Conservation (phyloP, 2,329 filamentous ascomycete species). For the Colletotrichum cordylinicola region DNA sequence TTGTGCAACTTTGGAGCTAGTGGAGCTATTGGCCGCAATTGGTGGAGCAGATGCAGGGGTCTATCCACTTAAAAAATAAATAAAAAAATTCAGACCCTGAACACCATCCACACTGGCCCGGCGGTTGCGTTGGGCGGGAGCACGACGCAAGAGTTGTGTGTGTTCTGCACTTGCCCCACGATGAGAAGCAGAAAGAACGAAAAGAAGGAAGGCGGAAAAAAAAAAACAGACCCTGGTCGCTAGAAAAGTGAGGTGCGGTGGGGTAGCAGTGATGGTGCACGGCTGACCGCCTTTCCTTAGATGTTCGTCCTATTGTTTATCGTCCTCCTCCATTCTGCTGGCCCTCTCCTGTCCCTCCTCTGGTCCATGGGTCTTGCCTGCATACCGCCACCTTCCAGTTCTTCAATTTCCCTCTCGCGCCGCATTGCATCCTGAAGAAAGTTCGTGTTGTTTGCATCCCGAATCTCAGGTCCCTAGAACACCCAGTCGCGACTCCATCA, state of each 20-base stretch:
- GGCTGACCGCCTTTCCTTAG: constrained; percentile 12
- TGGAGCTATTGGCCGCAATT: neutral
- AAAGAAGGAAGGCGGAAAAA: neutral
- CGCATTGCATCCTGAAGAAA: neutral
- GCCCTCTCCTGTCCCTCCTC: neutral
- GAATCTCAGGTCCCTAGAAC: neutral
- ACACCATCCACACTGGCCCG: neutral
- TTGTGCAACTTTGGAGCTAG: neutral
- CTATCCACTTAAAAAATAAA: neutral
- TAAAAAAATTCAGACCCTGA: neutral
- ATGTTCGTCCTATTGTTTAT: neutral
- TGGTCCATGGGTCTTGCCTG: constrained; percentile 21
- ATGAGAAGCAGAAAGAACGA: neutral
- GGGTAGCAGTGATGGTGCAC: neutral
- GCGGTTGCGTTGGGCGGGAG: neutral
- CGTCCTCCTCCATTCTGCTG: neutral
- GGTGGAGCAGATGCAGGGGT: constrained; percentile 1
- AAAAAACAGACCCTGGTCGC: neutral
- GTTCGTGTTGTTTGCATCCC: neutral
- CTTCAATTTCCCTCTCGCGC: neutral
- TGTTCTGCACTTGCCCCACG: neutral
- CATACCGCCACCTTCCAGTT: neutral
- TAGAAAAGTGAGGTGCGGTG: neutral
- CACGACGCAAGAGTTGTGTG: neutral
- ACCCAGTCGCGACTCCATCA: constrained; percentile 18